phyloP scores from a whole-genome alignment of 108 stramenopile species.

The Seminavis robusta region DNA sequence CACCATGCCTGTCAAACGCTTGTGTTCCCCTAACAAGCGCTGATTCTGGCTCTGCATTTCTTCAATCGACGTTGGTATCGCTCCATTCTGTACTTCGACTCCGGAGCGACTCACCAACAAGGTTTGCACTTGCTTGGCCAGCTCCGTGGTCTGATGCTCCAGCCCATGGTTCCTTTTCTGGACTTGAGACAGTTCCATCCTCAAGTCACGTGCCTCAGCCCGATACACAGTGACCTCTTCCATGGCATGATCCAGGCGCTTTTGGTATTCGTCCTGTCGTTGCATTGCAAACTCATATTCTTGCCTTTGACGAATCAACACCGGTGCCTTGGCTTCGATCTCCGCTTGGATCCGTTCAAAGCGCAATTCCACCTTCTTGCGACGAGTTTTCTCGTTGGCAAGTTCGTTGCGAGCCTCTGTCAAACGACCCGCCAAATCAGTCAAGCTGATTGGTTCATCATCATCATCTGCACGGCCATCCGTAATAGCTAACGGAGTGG shows the following conservation, averaged over 20 bases:
- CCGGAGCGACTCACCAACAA: conserved; percentile 51
- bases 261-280: conserved; percentile 52
- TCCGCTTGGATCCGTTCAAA: conserved; percentile 68
- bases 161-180: conserved; percentile 37
- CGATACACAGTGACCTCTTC: conserved; percentile 55
- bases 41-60: conserved; percentile 82
- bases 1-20: conserved; percentile 42
- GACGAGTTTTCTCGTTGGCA: conserved; percentile 38
- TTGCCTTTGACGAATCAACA: conserved; percentile 66
- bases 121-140: conserved; percentile 83
- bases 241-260: conserved; percentile 56
- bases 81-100: conserved; percentile 26
- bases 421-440: conserved; percentile 64
- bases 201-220: conserved; percentile 52
- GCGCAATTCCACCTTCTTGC: conserved; percentile 53
- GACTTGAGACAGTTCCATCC: conserved; percentile 38
- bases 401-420: conserved; percentile 70
- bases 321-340: conserved; percentile 66
- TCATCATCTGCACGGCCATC: conserved; percentile 23
- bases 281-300: conserved; percentile 78
- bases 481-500: conserved; percentile 3
- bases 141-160: conserved; percentile 56
- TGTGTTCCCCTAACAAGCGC: conserved; percentile 59
- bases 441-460: conserved; percentile 56
- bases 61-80: conserved; percentile 28